Evolutionary conservation across 2,329 filamentous ascomycete genomes (phyloP), one percentile per base, ranked within the genome.

Genomic region (Colletotrichum eleusines): DNA sequence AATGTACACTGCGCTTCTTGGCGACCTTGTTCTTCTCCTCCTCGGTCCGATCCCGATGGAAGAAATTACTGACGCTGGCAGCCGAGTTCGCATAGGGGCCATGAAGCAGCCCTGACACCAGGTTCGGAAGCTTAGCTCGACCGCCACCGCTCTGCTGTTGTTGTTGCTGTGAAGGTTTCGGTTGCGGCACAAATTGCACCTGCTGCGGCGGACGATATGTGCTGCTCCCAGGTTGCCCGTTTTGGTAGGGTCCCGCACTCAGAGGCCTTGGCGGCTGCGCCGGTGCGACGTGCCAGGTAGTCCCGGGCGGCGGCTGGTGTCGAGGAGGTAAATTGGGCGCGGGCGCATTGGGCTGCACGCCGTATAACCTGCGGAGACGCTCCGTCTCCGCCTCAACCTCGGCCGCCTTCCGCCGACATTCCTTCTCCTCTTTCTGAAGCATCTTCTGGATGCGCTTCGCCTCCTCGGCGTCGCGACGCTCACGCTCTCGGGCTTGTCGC

Each of bases 351-450:
- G 72, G 57, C 73, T 74, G 66, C 55, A 89, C 84, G 58, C 92
- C 92, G 75, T 93, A 95, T 75, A 91, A 80, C 74, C 84, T 88
- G 28, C 89, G 84, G 44, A 99, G 83, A 1, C 94, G 87, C 78
- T 96, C 94, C 0, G 96, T 98, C 82, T 99, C 95, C 72, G 87
- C 87, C 26, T 95, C 91, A 1, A 95, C 82, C 74, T 88, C 88
- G 12, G 85, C 87, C 40, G 91, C 87, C 69, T 85, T 84, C 40
- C 80, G 81, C 33, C 81, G 86, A 0, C 83, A 85, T 74, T 92
- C 90, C 66, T 85, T 86, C 33, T 91, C 89, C 76, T 94, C 92
- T 53, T 86, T 83, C 59, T 91, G 87, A 5, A 92, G 84, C 86
- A 92, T 91, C 75, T 86, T 87, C 76, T 90, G 87, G 64, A 92